phyloP scores from a whole-genome alignment of 192 early-diverging fungal species.

The Borealophlyctis nickersoniae region DNA sequence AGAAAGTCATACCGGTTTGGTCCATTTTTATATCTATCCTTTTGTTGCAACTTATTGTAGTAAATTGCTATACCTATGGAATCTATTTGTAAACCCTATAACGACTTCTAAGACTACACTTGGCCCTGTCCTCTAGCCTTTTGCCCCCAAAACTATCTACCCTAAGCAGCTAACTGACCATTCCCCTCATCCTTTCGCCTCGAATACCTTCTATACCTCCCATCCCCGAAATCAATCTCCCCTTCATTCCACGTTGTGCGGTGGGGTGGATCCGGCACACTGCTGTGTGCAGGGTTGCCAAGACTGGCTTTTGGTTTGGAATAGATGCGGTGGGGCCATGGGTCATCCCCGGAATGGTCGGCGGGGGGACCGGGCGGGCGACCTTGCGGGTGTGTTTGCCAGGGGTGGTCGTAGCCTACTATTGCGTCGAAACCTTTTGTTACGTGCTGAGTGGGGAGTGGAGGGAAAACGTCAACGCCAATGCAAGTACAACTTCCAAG shows the following conservation, averaged over 20 bases:
- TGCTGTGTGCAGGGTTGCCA: neutral
- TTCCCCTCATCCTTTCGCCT: too few species aligned
- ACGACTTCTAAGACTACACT: too few species aligned
- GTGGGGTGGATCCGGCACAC: neutral
- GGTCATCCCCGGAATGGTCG: too few species aligned
- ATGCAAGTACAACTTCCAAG: too few species aligned
- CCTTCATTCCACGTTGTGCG: neutral
- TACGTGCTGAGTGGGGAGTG: neutral
- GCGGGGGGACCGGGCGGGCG: neutral
- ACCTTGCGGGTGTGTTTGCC: neutral
- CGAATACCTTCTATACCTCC: neutral
- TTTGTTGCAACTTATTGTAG: too few species aligned
- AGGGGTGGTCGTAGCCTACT: neutral
- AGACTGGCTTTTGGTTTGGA: neutral
- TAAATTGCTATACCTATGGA: too few species aligned
- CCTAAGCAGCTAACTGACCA: too few species aligned
- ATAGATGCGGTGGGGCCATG: neutral
- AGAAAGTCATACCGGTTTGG: too few species aligned
- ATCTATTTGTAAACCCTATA: too few species aligned
- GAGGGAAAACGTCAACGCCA: neutral
- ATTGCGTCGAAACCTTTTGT: neutral
- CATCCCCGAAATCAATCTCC: neutral
- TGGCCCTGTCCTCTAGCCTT: too few species aligned
- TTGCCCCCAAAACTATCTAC: too few species aligned
- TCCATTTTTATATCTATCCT: too few species aligned